These are phyloP conservation scores for Aspergillus biplanus DNA, from an alignment of 495 filamentous ascomycete genomes.

Conservation along the genomic window DNA sequence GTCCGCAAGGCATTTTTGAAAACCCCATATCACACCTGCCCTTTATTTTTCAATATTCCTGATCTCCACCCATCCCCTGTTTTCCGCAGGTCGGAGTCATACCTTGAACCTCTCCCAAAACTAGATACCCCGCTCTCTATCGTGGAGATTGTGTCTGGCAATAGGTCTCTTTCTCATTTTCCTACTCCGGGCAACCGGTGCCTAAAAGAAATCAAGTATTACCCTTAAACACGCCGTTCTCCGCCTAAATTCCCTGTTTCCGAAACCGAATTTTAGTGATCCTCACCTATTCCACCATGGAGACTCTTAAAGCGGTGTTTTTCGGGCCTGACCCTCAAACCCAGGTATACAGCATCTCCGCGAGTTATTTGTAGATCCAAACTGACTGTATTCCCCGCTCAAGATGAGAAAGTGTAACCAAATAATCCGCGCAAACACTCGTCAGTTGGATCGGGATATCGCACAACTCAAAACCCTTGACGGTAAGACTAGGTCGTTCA, in stretches of 20 bases:
- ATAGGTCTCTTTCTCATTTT: neutral
- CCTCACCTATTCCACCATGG: conserved; percentile 59
- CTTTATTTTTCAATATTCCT: neutral
- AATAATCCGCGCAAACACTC: conserved; percentile 86
- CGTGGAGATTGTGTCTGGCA: neutral
- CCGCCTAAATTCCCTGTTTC: neutral
- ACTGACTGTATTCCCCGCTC: conserved; percentile 12
- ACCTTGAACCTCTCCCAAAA: neutral
- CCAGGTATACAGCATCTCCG: conserved; percentile 61
- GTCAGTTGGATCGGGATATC: conserved; percentile 95
- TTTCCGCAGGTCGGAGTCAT: neutral
- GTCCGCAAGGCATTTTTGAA: neutral
- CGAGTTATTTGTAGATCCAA: neutral
- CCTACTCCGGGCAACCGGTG: neutral
- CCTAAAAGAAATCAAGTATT: neutral
- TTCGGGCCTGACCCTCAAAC: conserved; percentile 90
- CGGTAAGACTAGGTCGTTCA: conserved; percentile 81
- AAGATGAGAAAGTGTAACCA: conserved; percentile 96
- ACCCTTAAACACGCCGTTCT: neutral
- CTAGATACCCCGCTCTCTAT: neutral
- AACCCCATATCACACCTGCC: neutral
- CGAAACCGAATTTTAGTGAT: neutral
- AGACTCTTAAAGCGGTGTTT: conserved; percentile 83
- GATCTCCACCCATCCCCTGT: neutral
- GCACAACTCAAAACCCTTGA: conserved; percentile 72